Base-by-base conservation (phyloP, 257 asterid species). In the Plantago elongata region DNA sequence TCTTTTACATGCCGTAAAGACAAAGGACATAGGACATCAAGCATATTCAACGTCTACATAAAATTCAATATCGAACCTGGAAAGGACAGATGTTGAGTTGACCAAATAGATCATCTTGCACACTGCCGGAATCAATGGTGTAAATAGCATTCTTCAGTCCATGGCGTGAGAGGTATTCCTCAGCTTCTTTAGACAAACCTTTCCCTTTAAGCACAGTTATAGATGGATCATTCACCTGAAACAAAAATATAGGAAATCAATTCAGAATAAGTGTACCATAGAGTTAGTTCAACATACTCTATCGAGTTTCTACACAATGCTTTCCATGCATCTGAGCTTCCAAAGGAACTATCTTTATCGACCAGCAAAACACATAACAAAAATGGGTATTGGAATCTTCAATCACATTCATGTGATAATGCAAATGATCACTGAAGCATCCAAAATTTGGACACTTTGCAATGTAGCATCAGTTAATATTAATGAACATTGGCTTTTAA, bases 111-210 rank as follows among this genome's bases (percentile, higher is more conserved):
- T 78, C 89, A 60, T 81, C 90, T 61, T 78, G 88, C 67, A 88
- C 78, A 61, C 72, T 81, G 61, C 76, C 48, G 60, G 81, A 75
- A 65, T 77, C 79, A 34, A 91, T 42, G 62, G 88, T 78, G 71
- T 88, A 88, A 45, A 82, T 81, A 10, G 98, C 79, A 78, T 81
- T 86, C 72, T 79, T 84, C 62, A 91, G 92, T 57, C 96, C 98
- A 56, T 75, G 90, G 55, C 87, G 74, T 13, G 95, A 74, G 69
- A 91, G 90, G 68, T 81, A 80, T 29, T 75, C 87, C 84, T 86
- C 96, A 60, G 95, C 83, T 63, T 84, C 84, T 74, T 76, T 82
- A 44, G 90, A 68, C 81, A 91, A 62, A 59, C 81, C 75, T 63
- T 82, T 77, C 57, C 96, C 98, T 82, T 88, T 91, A 57, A 55